These are phyloP conservation scores for Chlorella ohadii DNA, from an alignment of 139 green algal species.

Conservation along the genomic window DNA sequence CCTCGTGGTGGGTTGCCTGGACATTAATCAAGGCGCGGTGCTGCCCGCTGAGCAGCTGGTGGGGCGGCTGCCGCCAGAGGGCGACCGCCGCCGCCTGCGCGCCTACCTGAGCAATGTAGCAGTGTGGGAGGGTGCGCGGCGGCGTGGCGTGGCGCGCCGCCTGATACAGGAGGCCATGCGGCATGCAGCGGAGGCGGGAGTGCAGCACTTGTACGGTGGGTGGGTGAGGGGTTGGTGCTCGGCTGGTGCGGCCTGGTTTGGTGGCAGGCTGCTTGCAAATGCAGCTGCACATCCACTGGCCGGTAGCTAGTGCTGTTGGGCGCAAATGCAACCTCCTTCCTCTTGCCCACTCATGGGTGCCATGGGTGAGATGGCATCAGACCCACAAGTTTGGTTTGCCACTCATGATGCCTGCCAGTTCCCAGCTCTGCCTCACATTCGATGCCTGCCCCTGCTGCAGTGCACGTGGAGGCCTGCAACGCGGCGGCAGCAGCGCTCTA, in stretches of 20 bases:
- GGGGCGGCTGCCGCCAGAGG: conserved; percentile 45
- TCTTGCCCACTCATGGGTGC: no score
- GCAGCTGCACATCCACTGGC: no score
- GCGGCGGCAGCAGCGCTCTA: conserved; percentile 67
- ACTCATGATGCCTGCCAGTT: no score
- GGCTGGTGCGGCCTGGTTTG: no score
- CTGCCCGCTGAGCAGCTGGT: conserved; percentile 82
- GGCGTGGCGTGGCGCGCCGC: conserved; percentile 38
- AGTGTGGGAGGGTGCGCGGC: conserved; percentile 53
- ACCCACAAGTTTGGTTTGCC: no score
- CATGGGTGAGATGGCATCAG: no score
- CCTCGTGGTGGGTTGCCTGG: conserved; percentile 74
- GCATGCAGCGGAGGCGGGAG: conserved; percentile 33
- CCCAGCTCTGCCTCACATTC: no score
- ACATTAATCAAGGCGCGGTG: conserved; percentile 74
- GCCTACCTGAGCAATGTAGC: conserved; percentile 89
- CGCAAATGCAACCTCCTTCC: no score
- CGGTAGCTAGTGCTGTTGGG: no score
- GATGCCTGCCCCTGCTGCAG: conserved; percentile 58
- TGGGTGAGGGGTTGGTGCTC: no score
- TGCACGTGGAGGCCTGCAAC: conserved; percentile 78
- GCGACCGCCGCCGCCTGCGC: conserved; percentile 16
- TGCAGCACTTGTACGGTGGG: conserved; percentile 67
- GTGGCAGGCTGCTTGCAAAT: no score
- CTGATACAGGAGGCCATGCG: conserved; percentile 11